Conservation (phyloP, 495 filamentous ascomycete species). For the Cryomyces minteri region DNA sequence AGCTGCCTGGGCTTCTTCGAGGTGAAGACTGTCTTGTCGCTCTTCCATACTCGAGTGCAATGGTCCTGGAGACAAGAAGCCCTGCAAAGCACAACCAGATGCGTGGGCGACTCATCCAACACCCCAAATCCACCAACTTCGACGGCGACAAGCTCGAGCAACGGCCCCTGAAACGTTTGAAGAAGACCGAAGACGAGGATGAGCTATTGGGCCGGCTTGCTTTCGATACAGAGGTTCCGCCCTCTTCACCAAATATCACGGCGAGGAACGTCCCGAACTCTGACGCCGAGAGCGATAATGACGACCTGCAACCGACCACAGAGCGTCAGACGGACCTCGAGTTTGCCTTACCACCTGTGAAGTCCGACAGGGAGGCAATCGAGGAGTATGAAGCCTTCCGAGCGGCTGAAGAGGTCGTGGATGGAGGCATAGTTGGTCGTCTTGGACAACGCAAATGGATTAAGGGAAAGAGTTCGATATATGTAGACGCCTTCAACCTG, state of each 20-base stretch:
- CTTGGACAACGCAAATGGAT: constrained; percentile 38
- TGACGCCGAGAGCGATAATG: constrained; percentile 16
- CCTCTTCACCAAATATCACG: neutral
- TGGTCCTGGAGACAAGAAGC: constrained; percentile 12
- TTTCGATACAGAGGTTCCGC: neutral
- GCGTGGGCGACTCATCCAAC: constrained; percentile 12
- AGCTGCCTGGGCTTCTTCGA: neutral
- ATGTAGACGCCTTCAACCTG: constrained; percentile 93
- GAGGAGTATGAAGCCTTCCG: constrained; percentile 56
- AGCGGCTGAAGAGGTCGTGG: constrained; percentile 21
- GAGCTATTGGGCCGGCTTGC: neutral
- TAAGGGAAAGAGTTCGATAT: constrained; percentile 65
- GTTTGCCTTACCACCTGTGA: constrained; percentile 48
- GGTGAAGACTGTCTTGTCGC: neutral
- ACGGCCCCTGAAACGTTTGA: constrained; percentile 14
- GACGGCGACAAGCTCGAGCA: constrained; percentile 9
- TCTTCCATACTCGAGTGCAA: neutral
- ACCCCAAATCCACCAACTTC: constrained; percentile 17
- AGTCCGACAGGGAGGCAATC: constrained; percentile 52
- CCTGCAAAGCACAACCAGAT: constrained; percentile 21
- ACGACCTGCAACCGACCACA: constrained; percentile 6
- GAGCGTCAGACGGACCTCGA: constrained; percentile 52
- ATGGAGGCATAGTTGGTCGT: constrained; percentile 26
- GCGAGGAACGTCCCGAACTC: constrained; percentile 13
- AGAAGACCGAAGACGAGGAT: constrained; percentile 1